Conservation (phyloP, 352 stramenopile species). For the Pilasporangium apinafurcum region DNA sequence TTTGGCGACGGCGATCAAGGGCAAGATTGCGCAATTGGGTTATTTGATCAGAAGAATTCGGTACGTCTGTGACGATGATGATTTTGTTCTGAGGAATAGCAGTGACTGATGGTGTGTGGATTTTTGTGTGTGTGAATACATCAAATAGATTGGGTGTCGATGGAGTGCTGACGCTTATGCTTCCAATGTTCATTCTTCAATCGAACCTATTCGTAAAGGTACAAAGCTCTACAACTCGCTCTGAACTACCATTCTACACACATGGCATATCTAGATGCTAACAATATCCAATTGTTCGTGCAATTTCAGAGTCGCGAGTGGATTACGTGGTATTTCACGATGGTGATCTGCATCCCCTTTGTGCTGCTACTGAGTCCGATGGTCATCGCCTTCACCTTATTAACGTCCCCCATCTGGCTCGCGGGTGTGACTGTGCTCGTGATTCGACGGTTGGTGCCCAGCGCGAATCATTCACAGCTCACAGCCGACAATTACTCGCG, state of each 20-base stretch:
- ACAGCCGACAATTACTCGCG: conserved; percentile 16
- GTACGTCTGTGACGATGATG: conserved; percentile 17
- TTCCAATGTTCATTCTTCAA: conserved; percentile 33
- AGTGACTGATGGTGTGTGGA: no score
- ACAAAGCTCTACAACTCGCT: conserved; percentile 1
- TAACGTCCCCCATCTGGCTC: conserved; percentile 72
- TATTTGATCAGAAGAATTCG: conserved; percentile 44
- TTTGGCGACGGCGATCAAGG: conserved; percentile 31
- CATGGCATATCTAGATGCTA: no score
- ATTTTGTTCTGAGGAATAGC: no score
- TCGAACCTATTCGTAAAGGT: conserved; percentile 34
- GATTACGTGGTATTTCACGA: conserved; percentile 64
- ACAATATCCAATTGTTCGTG: no score
- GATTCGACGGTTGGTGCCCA: conserved; percentile 37
- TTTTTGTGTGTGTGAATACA: neutral
- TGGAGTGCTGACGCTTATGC: conserved; percentile 19
- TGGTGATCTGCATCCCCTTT: conserved; percentile 64
- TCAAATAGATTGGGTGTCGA: conserved; percentile 19
- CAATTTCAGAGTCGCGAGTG: conserved; percentile 34
- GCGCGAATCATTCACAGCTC: conserved; percentile 19
- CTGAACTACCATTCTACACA: no score
- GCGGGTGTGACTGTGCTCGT: conserved; percentile 45
- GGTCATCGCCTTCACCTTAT: conserved; percentile 70
- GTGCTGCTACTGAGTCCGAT: conserved; percentile 68
- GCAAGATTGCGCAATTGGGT: conserved; percentile 26